phyloP scores from a whole-genome alignment of 768 basidiomycete species.

The Pleurotus tuber-regium region DNA sequence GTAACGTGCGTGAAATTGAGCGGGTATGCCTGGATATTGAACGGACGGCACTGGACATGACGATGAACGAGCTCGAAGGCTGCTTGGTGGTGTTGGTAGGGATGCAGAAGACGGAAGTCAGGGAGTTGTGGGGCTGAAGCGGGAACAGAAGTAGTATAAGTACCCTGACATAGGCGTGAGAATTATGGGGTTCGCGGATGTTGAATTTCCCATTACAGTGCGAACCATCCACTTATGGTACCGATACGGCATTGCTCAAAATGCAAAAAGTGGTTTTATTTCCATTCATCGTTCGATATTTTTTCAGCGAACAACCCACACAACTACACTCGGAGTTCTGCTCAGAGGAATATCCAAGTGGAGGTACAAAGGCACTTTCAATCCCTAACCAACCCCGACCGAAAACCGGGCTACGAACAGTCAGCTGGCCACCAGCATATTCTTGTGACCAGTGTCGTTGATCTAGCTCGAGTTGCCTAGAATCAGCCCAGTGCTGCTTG shows the following conservation, averaged over 20 bases:
- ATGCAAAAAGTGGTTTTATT: conserved; percentile 8
- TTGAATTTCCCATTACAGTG: not conserved
- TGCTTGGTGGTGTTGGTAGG: conserved; percentile 11
- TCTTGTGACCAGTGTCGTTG: conserved; percentile 7
- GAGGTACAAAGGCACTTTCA: not conserved
- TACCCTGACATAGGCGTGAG: conserved; percentile 8
- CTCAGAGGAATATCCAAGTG: not conserved
- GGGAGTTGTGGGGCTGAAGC: conserved; percentile 6
- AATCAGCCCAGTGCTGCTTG: not conserved
- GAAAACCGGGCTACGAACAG: not conserved
- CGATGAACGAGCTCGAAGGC: not conserved
- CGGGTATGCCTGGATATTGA: conserved; percentile 21
- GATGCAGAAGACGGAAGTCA: conserved; percentile 12
- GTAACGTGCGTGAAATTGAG: conserved; percentile 19
- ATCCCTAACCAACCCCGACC: not conserved
- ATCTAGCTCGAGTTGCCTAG: not conserved
- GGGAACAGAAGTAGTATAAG: conserved; percentile 13
- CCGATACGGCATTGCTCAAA: conserved; percentile 1
- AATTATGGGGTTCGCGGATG: conserved; percentile 7
- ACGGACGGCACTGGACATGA: conserved; percentile 32
- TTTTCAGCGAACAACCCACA: not conserved
- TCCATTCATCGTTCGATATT: conserved; percentile 9
- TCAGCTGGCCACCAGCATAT: not conserved
- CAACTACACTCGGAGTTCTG: not conserved
- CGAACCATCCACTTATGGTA: conserved; percentile 2